A percentile compares a stretch with the other conserved stretches of the same genome.
Evolutionary conservation across 257 asterid species (phyloP).

Genomic region (Solanum clarkiae): DNA sequence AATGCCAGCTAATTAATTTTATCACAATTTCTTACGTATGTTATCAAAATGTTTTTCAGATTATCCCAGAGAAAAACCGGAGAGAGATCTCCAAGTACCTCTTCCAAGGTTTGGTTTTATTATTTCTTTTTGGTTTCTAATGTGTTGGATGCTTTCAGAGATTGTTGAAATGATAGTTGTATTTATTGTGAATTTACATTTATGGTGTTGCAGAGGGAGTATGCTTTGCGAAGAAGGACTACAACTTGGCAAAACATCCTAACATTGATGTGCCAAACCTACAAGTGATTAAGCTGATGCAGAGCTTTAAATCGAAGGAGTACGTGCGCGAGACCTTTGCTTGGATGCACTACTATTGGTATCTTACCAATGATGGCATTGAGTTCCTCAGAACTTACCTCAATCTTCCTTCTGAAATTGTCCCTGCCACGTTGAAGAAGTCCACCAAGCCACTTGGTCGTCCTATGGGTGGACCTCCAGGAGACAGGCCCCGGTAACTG

Average conservation of each 20-base stretch:
- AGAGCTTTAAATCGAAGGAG: constrained; percentile 24
- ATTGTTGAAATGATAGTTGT: not conserved
- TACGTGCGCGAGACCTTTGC: constrained; percentile 91
- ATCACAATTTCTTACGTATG: not conserved
- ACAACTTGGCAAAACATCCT: not conserved
- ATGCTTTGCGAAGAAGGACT: not conserved
- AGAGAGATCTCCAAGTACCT: not conserved
- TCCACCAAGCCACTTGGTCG: constrained; percentile 92
- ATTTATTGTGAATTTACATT: not conserved
- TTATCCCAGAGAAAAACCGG: not conserved
- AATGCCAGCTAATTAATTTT: not conserved
- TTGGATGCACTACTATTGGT: constrained; percentile 98
- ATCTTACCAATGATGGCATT: constrained; percentile 80
- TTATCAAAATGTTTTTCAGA: not conserved
- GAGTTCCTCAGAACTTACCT: constrained; percentile 88
- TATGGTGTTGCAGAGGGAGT: not conserved
- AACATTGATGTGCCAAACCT: not conserved
- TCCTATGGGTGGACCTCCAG: constrained; percentile 81
- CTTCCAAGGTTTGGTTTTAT: not conserved
- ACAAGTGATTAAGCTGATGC: not conserved
- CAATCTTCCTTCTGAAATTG: constrained; percentile 86
- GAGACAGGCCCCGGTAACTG: constrained; percentile 85
- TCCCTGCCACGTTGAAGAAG: constrained; percentile 88
- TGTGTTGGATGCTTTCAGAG: not conserved
- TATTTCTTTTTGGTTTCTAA: not conserved